A percentile compares a stretch with the other conserved stretches of the same genome.
Evolutionary conservation across 2,329 filamentous ascomycete species (phyloP).

Genomic region (Echinosphaeria canescens): DNA sequence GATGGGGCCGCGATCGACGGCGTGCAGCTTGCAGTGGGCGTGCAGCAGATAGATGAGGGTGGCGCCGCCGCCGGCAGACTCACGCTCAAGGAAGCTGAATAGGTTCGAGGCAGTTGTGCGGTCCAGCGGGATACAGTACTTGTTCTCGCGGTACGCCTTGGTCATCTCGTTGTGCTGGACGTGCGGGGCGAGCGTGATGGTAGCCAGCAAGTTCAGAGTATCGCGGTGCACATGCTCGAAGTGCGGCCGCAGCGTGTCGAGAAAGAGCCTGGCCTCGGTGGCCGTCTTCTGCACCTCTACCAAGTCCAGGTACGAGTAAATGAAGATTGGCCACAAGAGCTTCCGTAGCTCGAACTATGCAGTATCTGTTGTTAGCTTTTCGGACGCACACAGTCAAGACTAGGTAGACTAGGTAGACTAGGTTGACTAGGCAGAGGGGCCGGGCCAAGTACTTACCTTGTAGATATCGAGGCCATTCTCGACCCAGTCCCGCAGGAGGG

Average conservation of each 20-base stretch:
- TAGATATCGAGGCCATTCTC: conserved; percentile 88
- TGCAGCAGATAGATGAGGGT: conserved; percentile 57
- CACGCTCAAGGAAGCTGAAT: conserved; percentile 76
- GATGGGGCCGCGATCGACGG: conserved; percentile 36
- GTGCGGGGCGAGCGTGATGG: conserved; percentile 58
- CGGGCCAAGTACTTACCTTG: conserved; percentile 33
- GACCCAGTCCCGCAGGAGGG: conserved; percentile 59
- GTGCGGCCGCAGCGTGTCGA: conserved; percentile 39
- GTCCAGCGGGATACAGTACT: conserved; percentile 80
- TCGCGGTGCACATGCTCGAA: conserved; percentile 67
- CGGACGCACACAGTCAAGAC: no score
- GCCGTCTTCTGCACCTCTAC: conserved; percentile 47
- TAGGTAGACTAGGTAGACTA: no score
- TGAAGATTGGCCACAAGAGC: conserved; percentile 80
- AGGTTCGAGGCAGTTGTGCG: conserved; percentile 64
- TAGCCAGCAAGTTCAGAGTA: conserved; percentile 55
- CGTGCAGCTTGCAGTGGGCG: conserved; percentile 32
- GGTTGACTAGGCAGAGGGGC: background rate
- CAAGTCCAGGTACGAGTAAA: conserved; percentile 77
- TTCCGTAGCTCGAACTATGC: conserved; percentile 76
- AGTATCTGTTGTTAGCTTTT: no score
- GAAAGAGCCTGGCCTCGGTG: conserved; percentile 48
- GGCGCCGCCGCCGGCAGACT: conserved; percentile 58
- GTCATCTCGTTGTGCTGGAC: conserved; percentile 55
- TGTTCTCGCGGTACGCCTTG: conserved; percentile 65